phyloP scores from a whole-genome alignment of 108 stramenopile species.

The Cyclotella baltica region DNA sequence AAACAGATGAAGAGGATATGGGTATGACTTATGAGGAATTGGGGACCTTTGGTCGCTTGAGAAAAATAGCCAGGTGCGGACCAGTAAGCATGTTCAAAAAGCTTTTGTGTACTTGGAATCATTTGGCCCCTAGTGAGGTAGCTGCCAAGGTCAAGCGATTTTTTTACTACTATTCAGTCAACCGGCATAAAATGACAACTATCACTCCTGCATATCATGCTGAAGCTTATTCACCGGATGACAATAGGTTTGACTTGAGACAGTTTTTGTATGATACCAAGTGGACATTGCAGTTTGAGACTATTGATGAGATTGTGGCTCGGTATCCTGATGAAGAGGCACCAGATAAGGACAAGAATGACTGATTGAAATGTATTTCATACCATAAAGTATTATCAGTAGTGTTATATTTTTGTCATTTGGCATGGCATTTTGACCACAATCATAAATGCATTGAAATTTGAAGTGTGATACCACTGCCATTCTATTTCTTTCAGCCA shows the following conservation, averaged over 20 bases:
- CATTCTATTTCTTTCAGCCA: too few species aligned
- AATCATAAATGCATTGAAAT: too few species aligned
- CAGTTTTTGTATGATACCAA: constrained; percentile 94
- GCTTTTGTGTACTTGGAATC: constrained; percentile 81
- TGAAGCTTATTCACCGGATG: constrained; percentile 96
- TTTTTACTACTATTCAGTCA: constrained; percentile 94
- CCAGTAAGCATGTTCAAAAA: constrained; percentile 95
- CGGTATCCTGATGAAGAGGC: constrained; percentile 31
- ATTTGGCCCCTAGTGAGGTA: constrained; percentile 80
- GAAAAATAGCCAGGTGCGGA: constrained; percentile 93
- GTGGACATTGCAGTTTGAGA: constrained; percentile 92
- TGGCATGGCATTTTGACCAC: too few species aligned
- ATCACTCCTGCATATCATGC: constrained; percentile 99
- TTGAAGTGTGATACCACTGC: too few species aligned
- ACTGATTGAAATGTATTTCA: too few species aligned
- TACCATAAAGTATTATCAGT: too few species aligned
- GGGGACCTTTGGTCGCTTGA: constrained; percentile 91
- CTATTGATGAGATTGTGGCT: constrained; percentile 71
- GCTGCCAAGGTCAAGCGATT: constrained; percentile 93
- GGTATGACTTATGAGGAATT: constrained; percentile 99
- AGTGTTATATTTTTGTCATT: background rate
- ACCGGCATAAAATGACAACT: constrained; percentile 99
- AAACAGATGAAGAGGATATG: constrained; percentile 98
- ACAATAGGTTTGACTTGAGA: constrained; percentile 98
- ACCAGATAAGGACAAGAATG: constrained; percentile 53